Conservation (phyloP, 257 asterid genomes). For the Echium plantagineum region DNA sequence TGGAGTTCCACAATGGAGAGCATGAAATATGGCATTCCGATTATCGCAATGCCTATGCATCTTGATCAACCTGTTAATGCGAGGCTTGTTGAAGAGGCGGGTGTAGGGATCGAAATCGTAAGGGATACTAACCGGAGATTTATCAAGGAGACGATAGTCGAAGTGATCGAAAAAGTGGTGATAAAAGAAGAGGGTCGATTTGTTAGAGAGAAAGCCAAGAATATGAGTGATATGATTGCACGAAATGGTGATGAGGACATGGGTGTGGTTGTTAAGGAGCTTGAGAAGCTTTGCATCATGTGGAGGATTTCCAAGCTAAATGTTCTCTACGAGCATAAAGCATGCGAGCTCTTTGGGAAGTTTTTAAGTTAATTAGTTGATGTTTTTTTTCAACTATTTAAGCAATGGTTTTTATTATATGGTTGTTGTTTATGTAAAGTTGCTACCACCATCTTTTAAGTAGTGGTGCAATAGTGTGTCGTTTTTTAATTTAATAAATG, state of each 20-base stretch:
- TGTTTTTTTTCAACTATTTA: not conserved
- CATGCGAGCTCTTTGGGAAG: no score
- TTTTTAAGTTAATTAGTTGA: no score
- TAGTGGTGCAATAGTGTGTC: no score
- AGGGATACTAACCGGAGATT: not conserved
- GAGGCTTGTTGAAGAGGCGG: not conserved
- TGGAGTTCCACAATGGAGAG: not conserved
- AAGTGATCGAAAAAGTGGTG: not conserved
- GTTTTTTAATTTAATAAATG: no score
- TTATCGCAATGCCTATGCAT: slow-evolving; percentile 2
- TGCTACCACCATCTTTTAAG: no score
- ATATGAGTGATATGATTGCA: not conserved
- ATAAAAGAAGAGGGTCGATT: no score
- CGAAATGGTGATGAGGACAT: not conserved
- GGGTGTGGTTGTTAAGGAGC: not conserved
- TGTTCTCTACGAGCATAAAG: not conserved
- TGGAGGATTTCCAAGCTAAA: no score
- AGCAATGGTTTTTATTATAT: no score
- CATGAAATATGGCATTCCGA: slow-evolving; percentile 1
- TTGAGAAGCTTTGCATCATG: not conserved
- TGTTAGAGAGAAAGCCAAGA: not conserved
- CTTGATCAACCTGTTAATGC: no score
- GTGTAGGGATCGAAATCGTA: not conserved
- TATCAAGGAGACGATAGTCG: not conserved
- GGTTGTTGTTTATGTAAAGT: not conserved